Evolutionary conservation across 225 moss, liverwort and hornwort species (phyloP), one percentile per base, ranked within the genome.

Genomic region (Sphagnum tenellum): DNA sequence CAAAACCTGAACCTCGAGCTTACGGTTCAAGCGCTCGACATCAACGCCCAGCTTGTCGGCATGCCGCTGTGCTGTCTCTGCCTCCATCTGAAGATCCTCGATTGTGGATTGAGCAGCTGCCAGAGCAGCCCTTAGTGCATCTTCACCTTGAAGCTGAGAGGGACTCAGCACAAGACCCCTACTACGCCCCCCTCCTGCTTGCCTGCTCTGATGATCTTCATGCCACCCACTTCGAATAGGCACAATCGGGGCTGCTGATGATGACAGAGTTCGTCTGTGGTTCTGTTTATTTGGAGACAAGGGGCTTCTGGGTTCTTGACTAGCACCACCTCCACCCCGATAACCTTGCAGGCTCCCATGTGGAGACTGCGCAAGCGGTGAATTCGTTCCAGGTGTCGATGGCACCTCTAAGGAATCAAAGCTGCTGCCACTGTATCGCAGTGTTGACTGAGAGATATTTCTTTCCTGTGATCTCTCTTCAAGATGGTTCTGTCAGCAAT

Each of bases 351-450:
- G 71, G 75, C 79, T 83, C 50, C 84, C 95, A 81, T 86, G 86
- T 29, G 29, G 29, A 29, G 29, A 29, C 29, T 29, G 29, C 1
- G 29, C 29, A 29, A 29, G 29, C 47, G 80, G 79, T 46, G 83
- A 84, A 63, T 72, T 70, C 53, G 64, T 74, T 72, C 81, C 86
- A 55, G 89, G 88, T 65, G 82, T 86, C 50, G 88, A 81, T 60
- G 89, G 82, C 75, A 85, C 85, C 74, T 88, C 88, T 62, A 86
- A 70, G 45, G 82, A 82, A 55, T 92, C 95, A 60, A 77, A 78
- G 81, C 80, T 84, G 77, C 77, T 84, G 75, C 77, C 80, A 70
- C 86, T 88, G 12, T 75, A 64, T 69, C 86, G 83, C 81, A 86
- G 67, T 49, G 74, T 72, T 61, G 77, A 74, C 56, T 71, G 76